phyloP scores from a whole-genome alignment of 345 rosid species.

The Brassica cretica region DNA sequence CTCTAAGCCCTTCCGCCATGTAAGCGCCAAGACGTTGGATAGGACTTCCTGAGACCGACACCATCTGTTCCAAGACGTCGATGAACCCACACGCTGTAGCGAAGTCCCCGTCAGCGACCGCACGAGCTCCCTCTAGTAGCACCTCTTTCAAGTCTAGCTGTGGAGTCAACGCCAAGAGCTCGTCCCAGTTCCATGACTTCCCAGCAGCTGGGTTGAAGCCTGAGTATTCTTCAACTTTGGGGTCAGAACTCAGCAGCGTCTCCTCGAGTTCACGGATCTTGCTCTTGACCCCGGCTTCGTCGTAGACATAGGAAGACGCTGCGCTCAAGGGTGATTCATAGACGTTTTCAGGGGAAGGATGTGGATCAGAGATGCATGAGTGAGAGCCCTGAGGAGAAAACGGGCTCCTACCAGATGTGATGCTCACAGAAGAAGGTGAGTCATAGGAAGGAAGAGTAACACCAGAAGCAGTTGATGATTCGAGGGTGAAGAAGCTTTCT shows the following conservation, averaged over 20 bases:
- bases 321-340: slow-evolving; percentile 82
- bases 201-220: slow-evolving; percentile 40
- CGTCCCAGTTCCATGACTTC: slow-evolving; percentile 50
- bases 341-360: slow-evolving; percentile 62
- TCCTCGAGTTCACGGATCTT: slow-evolving; percentile 72
- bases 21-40: slow-evolving; percentile 82
- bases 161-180: slow-evolving; percentile 55
- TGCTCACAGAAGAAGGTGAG: slow-evolving; percentile 69
- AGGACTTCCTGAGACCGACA: slow-evolving; percentile 85
- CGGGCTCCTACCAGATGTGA: slow-evolving; percentile 66
- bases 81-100: slow-evolving; percentile 57
- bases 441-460: slow-evolving; percentile 48
- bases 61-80: slow-evolving; percentile 76
- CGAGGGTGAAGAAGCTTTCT: slow-evolving; percentile 74
- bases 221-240: slow-evolving; percentile 50
- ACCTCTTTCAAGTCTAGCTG: slow-evolving; percentile 58
- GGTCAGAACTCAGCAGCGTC: slow-evolving; percentile 65
- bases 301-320: slow-evolving; percentile 52
- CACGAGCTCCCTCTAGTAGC: slow-evolving; percentile 67
- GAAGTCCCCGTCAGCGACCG: slow-evolving; percentile 51
- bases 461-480: slow-evolving; percentile 64
- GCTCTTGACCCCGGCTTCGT: slow-evolving; percentile 51
- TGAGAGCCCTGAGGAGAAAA: slow-evolving; percentile 86
- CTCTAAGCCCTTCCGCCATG: slow-evolving; percentile 91
- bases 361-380: slow-evolving; percentile 70